Evolutionary conservation across 331 rosid genomes (phyloP).

Genomic region (Telfairia occidentalis): DNA sequence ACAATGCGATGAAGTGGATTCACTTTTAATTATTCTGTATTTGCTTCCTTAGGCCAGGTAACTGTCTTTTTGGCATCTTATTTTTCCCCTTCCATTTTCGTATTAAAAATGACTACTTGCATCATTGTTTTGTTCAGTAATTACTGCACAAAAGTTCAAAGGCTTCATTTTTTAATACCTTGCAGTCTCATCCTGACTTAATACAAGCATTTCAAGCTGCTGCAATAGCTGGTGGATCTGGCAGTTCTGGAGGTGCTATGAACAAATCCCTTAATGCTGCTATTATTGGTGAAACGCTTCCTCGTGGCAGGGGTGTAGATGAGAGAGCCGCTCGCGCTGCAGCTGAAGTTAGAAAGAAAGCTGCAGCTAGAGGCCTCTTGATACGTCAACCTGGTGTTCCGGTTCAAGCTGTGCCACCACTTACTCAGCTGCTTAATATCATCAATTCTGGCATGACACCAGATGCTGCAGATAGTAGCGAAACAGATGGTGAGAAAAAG

Average conservation of each 20-base stretch:
- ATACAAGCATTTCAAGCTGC: slow-evolving; percentile 93
- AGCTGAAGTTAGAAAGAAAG: slow-evolving; percentile 86
- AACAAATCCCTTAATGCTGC: slow-evolving; percentile 82
- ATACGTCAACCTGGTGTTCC: slow-evolving; percentile 78
- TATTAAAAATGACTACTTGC: not conserved
- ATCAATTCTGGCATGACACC: slow-evolving; percentile 54
- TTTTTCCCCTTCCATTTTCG: not conserved
- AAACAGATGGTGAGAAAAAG: slow-evolving; percentile 32
- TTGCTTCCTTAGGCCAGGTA: not conserved
- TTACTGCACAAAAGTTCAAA: not conserved
- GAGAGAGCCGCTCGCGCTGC: slow-evolving; percentile 93
- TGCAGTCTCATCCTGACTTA: slow-evolving; percentile 82
- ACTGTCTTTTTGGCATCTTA: not conserved
- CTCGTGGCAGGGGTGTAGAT: slow-evolving; percentile 84
- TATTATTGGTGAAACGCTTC: slow-evolving; percentile 54
- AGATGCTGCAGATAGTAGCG: slow-evolving; percentile 35
- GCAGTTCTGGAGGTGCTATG: slow-evolving; percentile 48
- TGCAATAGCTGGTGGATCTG: slow-evolving; percentile 72
- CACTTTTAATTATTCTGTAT: not conserved
- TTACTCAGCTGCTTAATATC: slow-evolving; percentile 61
- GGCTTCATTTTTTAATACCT: not conserved
- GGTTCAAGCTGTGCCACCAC: slow-evolving; percentile 70
- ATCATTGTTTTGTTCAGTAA: not conserved
- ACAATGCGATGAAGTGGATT: not conserved
- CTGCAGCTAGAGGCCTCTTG: slow-evolving; percentile 72